Conservation (phyloP, 2,329 filamentous ascomycete genomes). For the Colletotrichum simmondsii region DNA sequence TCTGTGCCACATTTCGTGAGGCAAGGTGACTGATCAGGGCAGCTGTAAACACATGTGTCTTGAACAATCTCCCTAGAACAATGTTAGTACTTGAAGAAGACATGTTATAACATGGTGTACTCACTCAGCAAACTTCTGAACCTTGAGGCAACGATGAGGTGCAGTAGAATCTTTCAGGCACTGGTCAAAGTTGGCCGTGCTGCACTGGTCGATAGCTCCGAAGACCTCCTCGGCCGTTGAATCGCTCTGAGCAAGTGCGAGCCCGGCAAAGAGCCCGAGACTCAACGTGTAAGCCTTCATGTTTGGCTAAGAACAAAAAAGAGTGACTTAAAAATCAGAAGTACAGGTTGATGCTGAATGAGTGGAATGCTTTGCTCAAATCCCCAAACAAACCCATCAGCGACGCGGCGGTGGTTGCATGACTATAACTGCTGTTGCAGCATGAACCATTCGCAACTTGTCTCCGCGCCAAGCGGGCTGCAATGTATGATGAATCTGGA, state of each 20-base stretch:
- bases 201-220: not conserved
- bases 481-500: not conserved
- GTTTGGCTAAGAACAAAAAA: not conserved
- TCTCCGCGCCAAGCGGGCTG: not conserved
- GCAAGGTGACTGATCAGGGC: not conserved
- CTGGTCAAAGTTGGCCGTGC: not conserved
- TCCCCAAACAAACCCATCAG: not conserved
- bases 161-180: not conserved
- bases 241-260: not conserved
- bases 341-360: not conserved
- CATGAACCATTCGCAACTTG: not conserved
- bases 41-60: not conserved
- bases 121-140: not conserved
- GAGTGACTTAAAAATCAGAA: not conserved
- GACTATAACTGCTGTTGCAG: not conserved
- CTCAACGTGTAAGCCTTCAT: not conserved
- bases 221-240: not conserved
- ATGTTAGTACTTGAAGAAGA: no score
- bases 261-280: not conserved
- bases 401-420: not conserved
- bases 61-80: not conserved
- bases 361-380: not conserved
- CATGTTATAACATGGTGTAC: not conserved
- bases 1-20: not conserved
- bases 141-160: not conserved